Evolutionary conservation across 805 yeast genomes (phyloP).

Genomic region (Saccharomycopsis malanga): DNA sequence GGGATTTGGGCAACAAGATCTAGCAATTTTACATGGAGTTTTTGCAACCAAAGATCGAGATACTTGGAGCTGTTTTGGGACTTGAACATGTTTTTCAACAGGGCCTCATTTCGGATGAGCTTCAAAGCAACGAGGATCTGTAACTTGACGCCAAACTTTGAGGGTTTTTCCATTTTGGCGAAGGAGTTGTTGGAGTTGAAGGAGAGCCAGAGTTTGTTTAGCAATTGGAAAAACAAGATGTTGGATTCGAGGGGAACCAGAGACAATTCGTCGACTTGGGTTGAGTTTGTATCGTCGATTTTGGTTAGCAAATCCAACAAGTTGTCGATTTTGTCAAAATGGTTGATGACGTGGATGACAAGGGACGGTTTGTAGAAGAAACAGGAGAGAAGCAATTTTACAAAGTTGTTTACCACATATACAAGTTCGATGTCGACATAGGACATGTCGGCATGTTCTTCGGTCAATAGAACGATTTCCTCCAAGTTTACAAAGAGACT

Average conservation of each 20-base stretch:
- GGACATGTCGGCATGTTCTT: constrained; percentile 15
- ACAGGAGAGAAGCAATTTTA: constrained; percentile 12
- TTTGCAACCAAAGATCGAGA: constrained; percentile 7
- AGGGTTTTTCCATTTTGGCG: constrained; percentile 12
- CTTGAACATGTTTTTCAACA: not conserved
- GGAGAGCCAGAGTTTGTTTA: constrained; percentile 17
- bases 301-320: constrained; percentile 11
- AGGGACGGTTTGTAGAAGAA: constrained; percentile 15
- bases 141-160: constrained; percentile 12
- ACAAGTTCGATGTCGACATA: constrained; percentile 18
- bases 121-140: constrained; percentile 9
- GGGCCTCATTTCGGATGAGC: constrained; percentile 2
- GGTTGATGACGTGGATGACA: constrained; percentile 12
- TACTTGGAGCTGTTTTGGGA: not conserved
- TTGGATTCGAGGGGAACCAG: not conserved
- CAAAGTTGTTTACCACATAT: constrained; percentile 10
- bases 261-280: constrained; percentile 5
- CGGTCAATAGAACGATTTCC: constrained; percentile 19
- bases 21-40: constrained; percentile 11
- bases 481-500: constrained; percentile 13
- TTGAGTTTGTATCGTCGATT: constrained; percentile 15
- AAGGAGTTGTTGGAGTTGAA: constrained; percentile 16
- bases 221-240: constrained; percentile 14
- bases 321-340: constrained; percentile 4
- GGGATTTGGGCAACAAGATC: constrained; percentile 6